A percentile compares a stretch with the other conserved stretches of the same genome.
Evolutionary conservation across 805 yeast species (phyloP).

Genomic region (Kluyveromyces siamensis): DNA sequence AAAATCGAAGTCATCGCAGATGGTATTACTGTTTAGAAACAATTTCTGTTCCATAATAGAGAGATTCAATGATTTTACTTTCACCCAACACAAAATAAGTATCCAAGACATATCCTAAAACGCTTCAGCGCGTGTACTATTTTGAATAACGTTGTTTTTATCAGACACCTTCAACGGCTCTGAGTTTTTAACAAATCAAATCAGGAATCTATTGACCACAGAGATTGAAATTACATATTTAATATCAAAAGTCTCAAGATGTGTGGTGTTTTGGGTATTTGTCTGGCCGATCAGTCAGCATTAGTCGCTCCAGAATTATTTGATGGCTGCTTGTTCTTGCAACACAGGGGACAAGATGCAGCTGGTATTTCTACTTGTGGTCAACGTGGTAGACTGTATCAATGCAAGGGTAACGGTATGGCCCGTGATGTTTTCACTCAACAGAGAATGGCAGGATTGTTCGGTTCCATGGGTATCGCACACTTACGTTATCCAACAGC

Average conservation of each 20-base stretch:
- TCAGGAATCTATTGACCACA: neutral
- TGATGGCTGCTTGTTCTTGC: constrained; percentile 87
- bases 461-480: constrained; percentile 92
- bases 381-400: constrained; percentile 83
- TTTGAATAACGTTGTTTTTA: neutral
- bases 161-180: neutral
- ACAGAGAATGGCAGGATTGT: constrained; percentile 63
- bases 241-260: constrained; percentile 29
- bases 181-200: neutral
- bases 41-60: neutral
- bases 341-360: constrained; percentile 98
- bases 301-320: constrained; percentile 83
- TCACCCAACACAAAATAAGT: neutral
- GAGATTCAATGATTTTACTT: neutral
- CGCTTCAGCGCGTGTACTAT: neutral
- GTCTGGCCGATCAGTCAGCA: constrained; percentile 62
- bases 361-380: constrained; percentile 99
- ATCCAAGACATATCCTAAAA: neutral
- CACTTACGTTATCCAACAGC: constrained; percentile 97
- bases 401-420: constrained; percentile 98
- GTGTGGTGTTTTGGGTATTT: constrained; percentile 94
- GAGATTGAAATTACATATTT: neutral
- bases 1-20: neutral
- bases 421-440: constrained; percentile 95
- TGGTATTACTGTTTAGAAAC: neutral